Conservation (phyloP, 2,329 filamentous ascomycete species). For the Rhinocladiella mackenziei region DNA sequence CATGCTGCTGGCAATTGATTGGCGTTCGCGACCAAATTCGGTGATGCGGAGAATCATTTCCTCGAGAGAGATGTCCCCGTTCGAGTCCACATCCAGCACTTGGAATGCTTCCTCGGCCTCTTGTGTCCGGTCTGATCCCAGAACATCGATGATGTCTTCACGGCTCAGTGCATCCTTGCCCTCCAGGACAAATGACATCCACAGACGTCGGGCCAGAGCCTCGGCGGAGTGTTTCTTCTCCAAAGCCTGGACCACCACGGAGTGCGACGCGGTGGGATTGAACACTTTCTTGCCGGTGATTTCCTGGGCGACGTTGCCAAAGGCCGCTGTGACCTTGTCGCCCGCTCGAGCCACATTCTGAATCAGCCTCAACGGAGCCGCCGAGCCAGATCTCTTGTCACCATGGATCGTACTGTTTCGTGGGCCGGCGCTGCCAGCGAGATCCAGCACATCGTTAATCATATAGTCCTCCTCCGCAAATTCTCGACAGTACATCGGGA, state of each 20-base stretch:
- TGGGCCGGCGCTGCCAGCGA: constrained; percentile 59
- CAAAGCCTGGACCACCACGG: constrained; percentile 80
- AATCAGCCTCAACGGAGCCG: constrained; percentile 74
- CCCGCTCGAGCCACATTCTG: constrained; percentile 73
- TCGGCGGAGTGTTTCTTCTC: constrained; percentile 81
- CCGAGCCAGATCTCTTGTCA: constrained; percentile 56
- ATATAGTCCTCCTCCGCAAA: constrained; percentile 88
- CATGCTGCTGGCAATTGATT: constrained; percentile 88
- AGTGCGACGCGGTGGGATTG: constrained; percentile 85
- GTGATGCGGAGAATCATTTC: constrained; percentile 89
- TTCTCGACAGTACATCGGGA: constrained; percentile 87
- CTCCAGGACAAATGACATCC: constrained; percentile 97
- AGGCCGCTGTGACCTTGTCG: constrained; percentile 87
- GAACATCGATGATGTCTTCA: constrained; percentile 83
- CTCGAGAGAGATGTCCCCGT: constrained; percentile 90
- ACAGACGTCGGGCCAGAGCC: constrained; percentile 87
- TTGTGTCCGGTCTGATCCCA: constrained; percentile 66
- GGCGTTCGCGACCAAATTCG: constrained; percentile 78
- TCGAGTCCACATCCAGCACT: constrained; percentile 77
- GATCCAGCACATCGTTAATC: constrained; percentile 78
- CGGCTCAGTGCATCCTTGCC: constrained; percentile 72
- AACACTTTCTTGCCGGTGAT: constrained; percentile 95
- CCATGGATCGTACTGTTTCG: constrained; percentile 35
- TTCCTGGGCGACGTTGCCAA: constrained; percentile 89
- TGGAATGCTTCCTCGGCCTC: constrained; percentile 84